Percentiles rank a stretch among this genome's conserved stretches.
Conservation (phyloP, 768 basidiomycete species). For the Xerocomellus dryophilus region DNA sequence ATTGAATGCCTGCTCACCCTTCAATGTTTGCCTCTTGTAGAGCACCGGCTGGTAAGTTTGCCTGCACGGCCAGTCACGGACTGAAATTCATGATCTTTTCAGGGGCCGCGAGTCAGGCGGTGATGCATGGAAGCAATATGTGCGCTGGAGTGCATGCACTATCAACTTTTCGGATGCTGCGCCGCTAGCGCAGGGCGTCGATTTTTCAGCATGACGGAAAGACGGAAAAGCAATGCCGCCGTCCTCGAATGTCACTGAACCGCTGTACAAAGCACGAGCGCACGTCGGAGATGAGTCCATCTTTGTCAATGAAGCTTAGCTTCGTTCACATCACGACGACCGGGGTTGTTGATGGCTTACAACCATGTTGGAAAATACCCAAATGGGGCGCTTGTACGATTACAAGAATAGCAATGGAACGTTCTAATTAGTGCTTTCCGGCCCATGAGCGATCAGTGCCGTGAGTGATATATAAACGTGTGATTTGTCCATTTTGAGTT, state of each 20-base stretch:
- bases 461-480: slow-evolving; percentile 37
- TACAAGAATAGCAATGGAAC: slow-evolving; percentile 24
- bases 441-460: slow-evolving; percentile 32
- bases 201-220: slow-evolving; percentile 53
- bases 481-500: slow-evolving; percentile 25
- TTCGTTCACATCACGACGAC: slow-evolving; percentile 28
- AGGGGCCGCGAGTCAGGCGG: slow-evolving; percentile 97
- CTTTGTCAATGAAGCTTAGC: slow-evolving; percentile 15
- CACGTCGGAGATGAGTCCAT: slow-evolving; percentile 9
- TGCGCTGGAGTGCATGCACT: slow-evolving; percentile 89
- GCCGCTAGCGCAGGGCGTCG: slow-evolving; percentile 91
- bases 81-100: slow-evolving; percentile 20
- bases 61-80: slow-evolving; percentile 9
- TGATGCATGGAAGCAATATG: slow-evolving; percentile 98
- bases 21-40: slow-evolving; percentile 36
- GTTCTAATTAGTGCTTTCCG: slow-evolving; percentile 13
- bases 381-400: slow-evolving; percentile 11
- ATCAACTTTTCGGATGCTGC: slow-evolving; percentile 90
- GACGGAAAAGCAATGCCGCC: slow-evolving; percentile 15
- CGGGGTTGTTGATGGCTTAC: slow-evolving; percentile 12
- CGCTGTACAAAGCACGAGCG: slow-evolving; percentile 7
- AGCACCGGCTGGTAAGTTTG: slow-evolving; percentile 75
- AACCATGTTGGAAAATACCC: slow-evolving; percentile 8
- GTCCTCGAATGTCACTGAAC: neutral
- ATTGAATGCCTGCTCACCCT: slow-evolving; percentile 14